Base-by-base conservation (phyloP, 108 stramenopile genomes). In the Cylindrotheca fusiformis region DNA sequence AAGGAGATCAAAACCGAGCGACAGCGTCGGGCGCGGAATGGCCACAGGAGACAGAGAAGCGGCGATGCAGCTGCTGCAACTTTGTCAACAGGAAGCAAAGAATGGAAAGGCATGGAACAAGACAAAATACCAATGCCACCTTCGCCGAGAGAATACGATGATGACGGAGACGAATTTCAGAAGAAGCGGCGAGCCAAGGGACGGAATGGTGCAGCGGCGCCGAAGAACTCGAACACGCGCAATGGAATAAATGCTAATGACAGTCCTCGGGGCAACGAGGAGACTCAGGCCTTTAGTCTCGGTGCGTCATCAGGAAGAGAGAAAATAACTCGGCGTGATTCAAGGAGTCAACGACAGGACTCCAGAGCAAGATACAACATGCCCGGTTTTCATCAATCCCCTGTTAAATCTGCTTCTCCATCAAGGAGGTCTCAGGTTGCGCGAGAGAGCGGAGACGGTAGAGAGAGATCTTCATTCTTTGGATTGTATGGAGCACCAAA, bases 51-150 rank as follows among this genome's bases (percentile, higher is more conserved):
- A 48, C 65, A 55, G 63, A 58, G 80, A 41, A 81, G 79, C 26
- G 87, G 84, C 55, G 87, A 88, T 67, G 69, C 54, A 32, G 76
- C 67, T 18, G 87, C 84, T 0, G 82, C 82, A 6, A 67, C 63
- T 18, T 36, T 82, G 8, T 61, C 78, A 29, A 81, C 63, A 21
- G 71, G 80, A 29, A 44, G 73, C 36, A 48, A 44, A 18, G 84
- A 84, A 60, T 88, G 83, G 87, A 72, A 66, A 46, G 84, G 82
- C 17, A 82, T 84, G 82, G 57, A 79, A 23, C 5, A 58, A 18
- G 71, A 79, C 60, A 67, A 76, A 20, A 63, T 84, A 2, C 79
- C 74, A 2, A 28, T 83, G 51, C 81, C 83, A 29, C 23, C 26
- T 31, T 52, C 12, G 32, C 52, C 19, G 12, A 74, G 61, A 23